Evolutionary conservation across 768 basidiomycete genomes (phyloP).

Genomic region (Mycena vitilis): DNA sequence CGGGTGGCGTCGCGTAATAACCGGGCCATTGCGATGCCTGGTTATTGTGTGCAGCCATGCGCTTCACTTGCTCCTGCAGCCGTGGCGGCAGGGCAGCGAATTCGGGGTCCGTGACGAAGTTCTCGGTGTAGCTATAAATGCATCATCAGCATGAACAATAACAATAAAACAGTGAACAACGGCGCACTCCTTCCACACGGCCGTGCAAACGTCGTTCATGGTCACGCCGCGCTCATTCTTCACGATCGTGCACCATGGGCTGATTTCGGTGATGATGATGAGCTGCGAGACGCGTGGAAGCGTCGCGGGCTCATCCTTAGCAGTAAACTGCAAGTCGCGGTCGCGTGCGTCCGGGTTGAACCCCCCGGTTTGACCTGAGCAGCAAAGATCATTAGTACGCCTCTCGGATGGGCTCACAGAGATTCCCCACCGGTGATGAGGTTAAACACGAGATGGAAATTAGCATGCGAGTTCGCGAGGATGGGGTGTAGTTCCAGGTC

Average conservation of each 20-base stretch:
- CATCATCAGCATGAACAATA: slow-evolving; percentile 7
- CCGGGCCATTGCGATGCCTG: slow-evolving; percentile 40
- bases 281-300: slow-evolving; percentile 73
- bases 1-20: slow-evolving; percentile 61
- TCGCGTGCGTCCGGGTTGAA: slow-evolving; percentile 71
- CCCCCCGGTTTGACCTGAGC: slow-evolving; percentile 68
- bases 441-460: slow-evolving; percentile 79
- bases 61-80: slow-evolving; percentile 78
- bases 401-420: background rate
- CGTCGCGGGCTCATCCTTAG: slow-evolving; percentile 74
- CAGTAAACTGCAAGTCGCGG: slow-evolving; percentile 64
- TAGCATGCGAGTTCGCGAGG: slow-evolving; percentile 58
- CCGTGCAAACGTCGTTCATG: slow-evolving; percentile 76
- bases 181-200: slow-evolving; percentile 81
- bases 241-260: slow-evolving; percentile 85
- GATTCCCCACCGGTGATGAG: slow-evolving; percentile 63
- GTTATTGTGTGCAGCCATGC: slow-evolving; percentile 60
- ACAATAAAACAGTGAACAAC: background rate
- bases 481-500: slow-evolving; percentile 82
- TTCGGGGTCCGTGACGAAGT: slow-evolving; percentile 74
- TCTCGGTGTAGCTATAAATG: slow-evolving; percentile 70
- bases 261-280: slow-evolving; percentile 66
- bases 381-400: background rate
- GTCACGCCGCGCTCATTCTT: slow-evolving; percentile 82
- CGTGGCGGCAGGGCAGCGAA: slow-evolving; percentile 69